Evolutionary conservation across 208 protist genomes (phyloP), one percentile per base, ranked within the genome.

Genomic region (Trypanosoma scelopori): DNA sequence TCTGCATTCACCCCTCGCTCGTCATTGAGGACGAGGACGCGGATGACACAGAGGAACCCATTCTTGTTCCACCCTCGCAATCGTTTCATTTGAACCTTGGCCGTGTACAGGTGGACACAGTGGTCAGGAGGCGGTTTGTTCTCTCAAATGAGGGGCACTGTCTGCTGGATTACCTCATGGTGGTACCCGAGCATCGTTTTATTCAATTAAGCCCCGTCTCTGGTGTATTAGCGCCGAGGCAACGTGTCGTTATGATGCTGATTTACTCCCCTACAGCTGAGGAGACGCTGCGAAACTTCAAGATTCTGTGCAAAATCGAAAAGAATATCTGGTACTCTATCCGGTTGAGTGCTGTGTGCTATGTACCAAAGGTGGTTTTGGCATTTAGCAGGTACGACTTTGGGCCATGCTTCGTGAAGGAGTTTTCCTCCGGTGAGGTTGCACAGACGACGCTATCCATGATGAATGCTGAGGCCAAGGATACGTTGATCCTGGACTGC

Each of bases 101-200:
- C 23, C 84, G 92, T 25, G 92, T 98, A 20, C 96, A 98, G 60
- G 85, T 98, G 42, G 93, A 98, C 78, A 81, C 89, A 46, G 76
- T 62, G 9, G 70, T 81, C 1, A 64, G 74, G 52, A 85, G 87
- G 32, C 70, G 82, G 43, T 82, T 99, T 53, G 68, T 89, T 3
- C 47, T 98, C 28, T 62, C 77, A 37, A 99, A 99, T 87, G 84
- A 78, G 0, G 95, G 97, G 42, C 82, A 88, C 56, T 90, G 90
- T 74, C 20, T 81, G 0, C 90, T 98, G 32, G 92, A 98, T 61
- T 98, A 91, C 77, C 55, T 49, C 25, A 74, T 92, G 12, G 48
- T 72, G 32, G 56, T 75, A 30, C 81, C 84, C 22, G 73, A 76
- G 25, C 71, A 71, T 41, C 68, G 69, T 30, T 81, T 82, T 61